Evolutionary conservation across 192 early-diverging fungal species (phyloP).

Genomic region (Coemansia umbellata): DNA sequence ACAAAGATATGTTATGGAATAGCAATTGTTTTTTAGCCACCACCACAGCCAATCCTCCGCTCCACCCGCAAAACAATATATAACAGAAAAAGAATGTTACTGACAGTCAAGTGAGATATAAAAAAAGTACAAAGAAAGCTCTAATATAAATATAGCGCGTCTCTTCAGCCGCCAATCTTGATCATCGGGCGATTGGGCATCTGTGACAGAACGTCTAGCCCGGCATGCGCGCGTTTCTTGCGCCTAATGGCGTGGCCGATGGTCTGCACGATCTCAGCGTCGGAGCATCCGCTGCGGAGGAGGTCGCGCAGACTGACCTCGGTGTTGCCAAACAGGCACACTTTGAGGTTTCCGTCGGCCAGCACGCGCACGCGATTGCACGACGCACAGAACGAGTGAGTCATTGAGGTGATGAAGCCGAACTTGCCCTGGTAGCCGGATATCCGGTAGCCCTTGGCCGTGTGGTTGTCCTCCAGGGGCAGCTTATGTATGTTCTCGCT

Average conservation of each 20-base stretch:
- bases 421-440: slow-evolving; percentile 81
- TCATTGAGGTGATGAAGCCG: slow-evolving; percentile 98
- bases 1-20: too few relatives aligned
- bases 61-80: too few relatives aligned
- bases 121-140: too few relatives aligned
- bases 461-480: slow-evolving; percentile 78
- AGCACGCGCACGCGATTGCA: slow-evolving; percentile 92
- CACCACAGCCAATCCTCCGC: too few relatives aligned
- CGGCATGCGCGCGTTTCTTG: slow-evolving; percentile 94
- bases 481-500: slow-evolving; percentile 54
- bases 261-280: slow-evolving; percentile 64
- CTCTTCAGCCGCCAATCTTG: slow-evolving; percentile 80
- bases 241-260: slow-evolving; percentile 77
- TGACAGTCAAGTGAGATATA: too few relatives aligned
- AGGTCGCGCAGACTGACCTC: slow-evolving; percentile 84
- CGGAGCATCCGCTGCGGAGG: slow-evolving; percentile 59
- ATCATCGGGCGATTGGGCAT: slow-evolving; percentile 94
- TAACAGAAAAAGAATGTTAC: too few relatives aligned
- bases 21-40: too few relatives aligned
- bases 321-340: slow-evolving; percentile 89
- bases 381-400: slow-evolving; percentile 92
- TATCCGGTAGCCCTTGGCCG: slow-evolving; percentile 66
- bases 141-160: too few relatives aligned
- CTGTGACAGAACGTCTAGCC: slow-evolving; percentile 76
- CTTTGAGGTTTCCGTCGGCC: slow-evolving; percentile 93